A percentile compares a stretch with the other conserved stretches of the same genome.
Evolutionary conservation across 768 basidiomycete genomes (phyloP).

Genomic region (Psilocybe sp.): DNA sequence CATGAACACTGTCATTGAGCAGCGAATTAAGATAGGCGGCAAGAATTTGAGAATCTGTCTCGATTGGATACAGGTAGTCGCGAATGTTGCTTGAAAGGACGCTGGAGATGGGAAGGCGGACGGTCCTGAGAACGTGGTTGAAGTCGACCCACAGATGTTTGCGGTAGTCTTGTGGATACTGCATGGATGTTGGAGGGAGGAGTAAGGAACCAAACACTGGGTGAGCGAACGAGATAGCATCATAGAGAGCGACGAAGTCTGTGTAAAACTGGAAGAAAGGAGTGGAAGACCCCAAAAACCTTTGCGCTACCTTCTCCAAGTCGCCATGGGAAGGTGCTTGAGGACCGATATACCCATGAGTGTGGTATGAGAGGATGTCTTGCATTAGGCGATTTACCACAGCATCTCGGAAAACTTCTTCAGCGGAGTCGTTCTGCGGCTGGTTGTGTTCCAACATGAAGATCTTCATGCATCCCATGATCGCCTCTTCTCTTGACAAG

Average conservation of each 20-base stretch:
- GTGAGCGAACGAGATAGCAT: constrained; percentile 86
- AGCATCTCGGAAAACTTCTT: constrained; percentile 80
- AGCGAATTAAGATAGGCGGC: constrained; percentile 63
- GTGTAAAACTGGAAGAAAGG: constrained; percentile 95
- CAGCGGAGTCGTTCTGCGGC: constrained; percentile 40
- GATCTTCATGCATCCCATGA: constrained; percentile 87
- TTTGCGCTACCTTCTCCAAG: constrained; percentile 43
- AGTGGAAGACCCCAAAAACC: constrained; percentile 60
- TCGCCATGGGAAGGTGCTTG: constrained; percentile 10
- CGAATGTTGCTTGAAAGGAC: constrained; percentile 52
- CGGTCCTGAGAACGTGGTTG: constrained; percentile 57
- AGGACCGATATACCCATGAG: constrained; percentile 22
- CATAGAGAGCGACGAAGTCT: constrained; percentile 88
- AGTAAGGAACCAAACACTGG: constrained; percentile 71
- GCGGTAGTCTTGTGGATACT: constrained; percentile 80
- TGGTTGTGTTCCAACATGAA: constrained; percentile 95
- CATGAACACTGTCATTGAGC: constrained; percentile 39
- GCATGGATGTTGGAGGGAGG: constrained; percentile 73
- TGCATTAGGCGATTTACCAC: constrained; percentile 59
- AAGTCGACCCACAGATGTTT: constrained; percentile 83
- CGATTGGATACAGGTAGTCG: constrained; percentile 73
- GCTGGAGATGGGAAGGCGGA: constrained; percentile 48
- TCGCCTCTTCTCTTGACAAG: constrained; percentile 51
- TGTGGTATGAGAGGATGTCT: constrained; percentile 55
- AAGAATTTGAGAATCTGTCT: constrained; percentile 58